Conservation (phyloP, 495 filamentous ascomycete species). For the Neurospora tetraspora region DNA sequence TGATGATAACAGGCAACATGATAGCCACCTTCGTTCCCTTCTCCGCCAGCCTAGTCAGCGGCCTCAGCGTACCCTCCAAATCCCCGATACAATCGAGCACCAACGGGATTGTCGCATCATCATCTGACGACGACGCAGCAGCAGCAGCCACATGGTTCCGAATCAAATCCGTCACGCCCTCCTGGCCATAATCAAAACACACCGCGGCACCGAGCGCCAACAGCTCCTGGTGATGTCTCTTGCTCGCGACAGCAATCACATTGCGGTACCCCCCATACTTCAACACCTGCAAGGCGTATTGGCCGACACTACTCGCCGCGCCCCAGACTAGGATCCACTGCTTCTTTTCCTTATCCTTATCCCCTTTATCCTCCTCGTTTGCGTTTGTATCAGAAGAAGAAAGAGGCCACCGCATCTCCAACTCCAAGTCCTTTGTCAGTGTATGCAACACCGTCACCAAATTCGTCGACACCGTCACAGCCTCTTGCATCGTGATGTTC, state of each 20-base stretch:
- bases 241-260: constrained; percentile 37
- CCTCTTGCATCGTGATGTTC: constrained; percentile 29
- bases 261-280: constrained; percentile 39
- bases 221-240: constrained; percentile 31
- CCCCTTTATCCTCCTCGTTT: neutral
- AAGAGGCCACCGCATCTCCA: constrained; percentile 32
- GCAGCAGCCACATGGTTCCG: constrained; percentile 7
- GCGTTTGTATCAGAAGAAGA: neutral
- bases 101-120: constrained; percentile 19
- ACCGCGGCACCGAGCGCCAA: constrained; percentile 30
- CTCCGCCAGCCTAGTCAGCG: constrained; percentile 33
- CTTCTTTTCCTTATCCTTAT: constrained; percentile 18
- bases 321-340: constrained; percentile 43
- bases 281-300: constrained; percentile 39
- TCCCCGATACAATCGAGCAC: constrained; percentile 48
- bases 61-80: constrained; percentile 26
- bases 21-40: constrained; percentile 37
- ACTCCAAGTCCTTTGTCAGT: constrained; percentile 30
- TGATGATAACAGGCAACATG: constrained; percentile 42
- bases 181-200: constrained; percentile 37
- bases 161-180: constrained; percentile 27
- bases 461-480: constrained; percentile 41
- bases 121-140: neutral
- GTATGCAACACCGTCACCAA: constrained; percentile 43
- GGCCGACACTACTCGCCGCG: constrained; percentile 40